Evolutionary conservation across 169 alveolate species (phyloP), one percentile per base, ranked within the genome.

Genomic region (Plasmodium yoelii): DNA sequence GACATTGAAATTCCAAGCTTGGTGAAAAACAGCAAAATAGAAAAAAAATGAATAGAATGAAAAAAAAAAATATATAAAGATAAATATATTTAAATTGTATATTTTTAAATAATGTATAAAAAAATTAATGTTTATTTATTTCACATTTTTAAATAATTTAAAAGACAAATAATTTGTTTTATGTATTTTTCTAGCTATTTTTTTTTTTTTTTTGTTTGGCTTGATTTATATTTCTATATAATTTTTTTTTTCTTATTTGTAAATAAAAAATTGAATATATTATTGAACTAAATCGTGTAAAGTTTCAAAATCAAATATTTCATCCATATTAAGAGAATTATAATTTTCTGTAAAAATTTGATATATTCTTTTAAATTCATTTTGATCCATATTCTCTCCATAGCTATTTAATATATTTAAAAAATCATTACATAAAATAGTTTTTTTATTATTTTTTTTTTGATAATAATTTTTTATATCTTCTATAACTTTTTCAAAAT

Each of bases 1-100:
- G 98, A 95, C 69, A 59, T 92, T 22, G 93, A 92, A 70, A 22
- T 82, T n/a, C 86, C 90, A 19, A 82, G 70, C 42, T 1, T 71
- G 70, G 49, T 65, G 34, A 56, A 15, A 67, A 28, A 34, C 7
- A 34, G 42, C 7, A 47, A 26, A 68, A 22, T 67, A 57, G 34
- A 15, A 22, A 28, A 24, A 51, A 82, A 57, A 10, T 15, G 24
- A 39, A 47, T 10, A 13, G 7, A 13, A 18, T n/a, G 51, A n/a
- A 9, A 22, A 71, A 15, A 44, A n/a, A n/a, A 28, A 24, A 19
- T 12, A 10, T 24, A 22, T 49, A 15, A 67, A 24, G 49, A 67
- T 18, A 22, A 22, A 57, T 12, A 57, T 12, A 8, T 8, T 1
- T 2, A 13, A 24, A n/a, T 57, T 57, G 0, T 2, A 22, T 22